Evolutionary conservation across 495 filamentous ascomycete genomes (phyloP), one percentile per base, ranked within the genome.

Genomic region (Neurospora sp.): DNA sequence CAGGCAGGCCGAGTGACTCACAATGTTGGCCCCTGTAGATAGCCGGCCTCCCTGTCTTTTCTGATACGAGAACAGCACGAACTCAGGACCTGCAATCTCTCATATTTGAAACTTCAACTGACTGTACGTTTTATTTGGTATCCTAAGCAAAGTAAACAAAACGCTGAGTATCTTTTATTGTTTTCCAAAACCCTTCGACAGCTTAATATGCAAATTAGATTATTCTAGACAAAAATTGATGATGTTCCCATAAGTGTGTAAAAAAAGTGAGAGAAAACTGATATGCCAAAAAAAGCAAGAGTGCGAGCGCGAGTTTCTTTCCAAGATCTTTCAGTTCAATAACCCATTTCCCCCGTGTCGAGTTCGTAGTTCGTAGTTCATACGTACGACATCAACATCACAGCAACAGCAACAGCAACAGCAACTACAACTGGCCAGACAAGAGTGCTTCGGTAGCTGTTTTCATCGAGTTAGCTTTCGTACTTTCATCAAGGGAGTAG

Each of bases 381-480:
- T 61, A 61, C 53, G 53, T 65, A 65, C 53, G 53, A 65, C 53
- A 65, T 65, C 53, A 65, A 65, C 53, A 65, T 65, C 31, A 16
- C 68, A 69, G 35, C 41, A 44, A 41, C 10, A 14, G 4, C 68
- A 22, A 31, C 27, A 16, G 22, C 12, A 27, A 31, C 27, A 9
- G 27, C 12, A 61, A 65, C 53, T 82, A 86, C 22, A 86, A 71
- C 68, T 85, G 83, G 3, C 84, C 84, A 53, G 83, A 83, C 16
- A 86, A 74, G 48, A 86, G 77, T 68, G 85, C 84, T 76, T 86
- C 85, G 14, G 85, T 86, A 16, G 84, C 85, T 86, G 39, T 76
- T 71, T 40, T 41, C 9, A 70, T 45, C 18, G 1, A 16, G 72
- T 77, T 69, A 76, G 69, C 22, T 65, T 35, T 48, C 40, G 22